Evolutionary conservation across 1,284 basidiomycete genomes (phyloP).

Genomic region (Leccinum subrobustum): DNA sequence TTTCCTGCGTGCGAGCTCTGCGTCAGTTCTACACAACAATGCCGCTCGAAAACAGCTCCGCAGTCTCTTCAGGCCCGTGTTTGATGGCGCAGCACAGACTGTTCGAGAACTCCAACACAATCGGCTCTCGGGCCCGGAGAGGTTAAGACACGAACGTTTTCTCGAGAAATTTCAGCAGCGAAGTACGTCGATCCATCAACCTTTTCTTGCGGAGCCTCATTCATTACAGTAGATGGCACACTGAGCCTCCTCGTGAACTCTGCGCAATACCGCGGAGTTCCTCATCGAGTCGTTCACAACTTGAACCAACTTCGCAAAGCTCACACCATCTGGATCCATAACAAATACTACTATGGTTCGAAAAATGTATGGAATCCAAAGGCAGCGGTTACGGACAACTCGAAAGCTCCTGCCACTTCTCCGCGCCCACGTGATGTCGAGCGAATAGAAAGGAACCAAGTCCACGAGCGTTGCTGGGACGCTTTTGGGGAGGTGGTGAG

Average conservation of each 20-base stretch:
- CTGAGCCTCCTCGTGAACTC: slow-evolving; percentile 55
- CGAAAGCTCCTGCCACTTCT: slow-evolving; percentile 6
- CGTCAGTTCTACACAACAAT: slow-evolving; percentile 58
- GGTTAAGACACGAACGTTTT: slow-evolving; percentile 40
- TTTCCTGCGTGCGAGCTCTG: slow-evolving; percentile 56
- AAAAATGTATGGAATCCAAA: slow-evolving; percentile 47
- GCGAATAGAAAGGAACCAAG: slow-evolving; percentile 14
- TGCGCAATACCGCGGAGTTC: slow-evolving; percentile 54
- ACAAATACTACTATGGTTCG: slow-evolving; percentile 21
- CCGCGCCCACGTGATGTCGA: slow-evolving; percentile 11
- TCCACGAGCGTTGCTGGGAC: slow-evolving; percentile 34
- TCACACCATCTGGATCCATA: slow-evolving; percentile 26
- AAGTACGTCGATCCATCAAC: slow-evolving; percentile 29
- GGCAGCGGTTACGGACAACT: slow-evolving; percentile 29
- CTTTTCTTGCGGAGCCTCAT: not conserved
- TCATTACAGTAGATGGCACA: slow-evolving; percentile 52
- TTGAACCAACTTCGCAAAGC: slow-evolving; percentile 40
- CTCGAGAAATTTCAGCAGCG: slow-evolving; percentile 51
- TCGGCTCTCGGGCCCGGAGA: slow-evolving; percentile 29
- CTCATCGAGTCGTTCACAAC: slow-evolving; percentile 57
- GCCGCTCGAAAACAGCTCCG: slow-evolving; percentile 45
- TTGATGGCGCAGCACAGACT: slow-evolving; percentile 50
- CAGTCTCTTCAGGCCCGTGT: slow-evolving; percentile 53
- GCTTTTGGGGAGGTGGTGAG: slow-evolving; percentile 33
- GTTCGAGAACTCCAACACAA: slow-evolving; percentile 39